Evolutionary conservation across 495 filamentous ascomycete species (phyloP), one percentile per base, ranked within the genome.

Genomic region (Podospora conica): DNA sequence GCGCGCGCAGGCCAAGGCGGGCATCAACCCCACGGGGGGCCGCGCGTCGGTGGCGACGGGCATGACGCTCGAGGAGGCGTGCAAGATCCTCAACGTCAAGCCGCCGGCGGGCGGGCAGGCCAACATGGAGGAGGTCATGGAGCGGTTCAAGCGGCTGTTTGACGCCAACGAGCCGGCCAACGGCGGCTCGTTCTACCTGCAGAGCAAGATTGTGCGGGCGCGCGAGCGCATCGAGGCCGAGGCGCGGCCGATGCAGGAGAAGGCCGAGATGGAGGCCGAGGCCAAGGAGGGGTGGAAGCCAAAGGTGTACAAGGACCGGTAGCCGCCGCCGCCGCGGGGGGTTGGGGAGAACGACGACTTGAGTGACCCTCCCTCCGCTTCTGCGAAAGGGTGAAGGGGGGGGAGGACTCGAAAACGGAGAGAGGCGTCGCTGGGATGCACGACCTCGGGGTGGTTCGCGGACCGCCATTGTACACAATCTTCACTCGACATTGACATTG

Each of bases 61-160:
- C 68, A 86, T 97, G 71, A 96, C 92, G 9, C 86, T 98, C 61
- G 93, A 96, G 68, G 95, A 98, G 79, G 96, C 95, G 10, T 97
- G 93, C 86, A 93, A 92, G 79, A 98, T 98, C 75, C 86, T 98
- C 63, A 96, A 98, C 77, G 92, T 98, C 68, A 91, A 93, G 78
- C 91, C 93, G 56, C 91, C 93, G 3, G 85, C 90, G 71, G 86
- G 82, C 63, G 91, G 88, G n/a, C 82, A 91, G 71, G 81, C 88
- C 21, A 86, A 91, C 74, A 80, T 91, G 77, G 91, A 96, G 67
- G 77, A 85, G 40, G 84, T 96, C 59, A 89, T 88, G 81, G 87
- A 90, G 65, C 85, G 92, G 55, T 98, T 97, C 84, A 98, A 98
- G 86, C 88, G 87, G 67, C 80, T 98, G 58, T 98, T 98, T 76